phyloP scores from a whole-genome alignment of 179 eudicot species.

The Silene noctiflora region DNA sequence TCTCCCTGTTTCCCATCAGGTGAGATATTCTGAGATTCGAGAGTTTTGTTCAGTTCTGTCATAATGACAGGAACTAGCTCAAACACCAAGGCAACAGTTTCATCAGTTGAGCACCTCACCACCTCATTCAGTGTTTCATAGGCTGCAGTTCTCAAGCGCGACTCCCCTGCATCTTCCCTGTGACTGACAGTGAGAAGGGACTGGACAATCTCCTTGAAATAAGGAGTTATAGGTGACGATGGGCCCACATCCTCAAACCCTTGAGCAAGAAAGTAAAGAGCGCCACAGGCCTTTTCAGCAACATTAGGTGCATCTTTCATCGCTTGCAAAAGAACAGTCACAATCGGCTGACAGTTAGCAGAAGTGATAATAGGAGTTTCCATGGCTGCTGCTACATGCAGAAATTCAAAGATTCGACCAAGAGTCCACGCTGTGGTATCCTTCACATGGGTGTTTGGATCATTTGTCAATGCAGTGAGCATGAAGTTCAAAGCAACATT shows the following conservation, averaged over 20 bases:
- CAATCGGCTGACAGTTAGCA: constrained; percentile 79
- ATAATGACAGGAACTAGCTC: constrained; percentile 82
- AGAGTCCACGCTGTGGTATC: constrained; percentile 99
- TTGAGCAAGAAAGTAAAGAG: constrained; percentile 92
- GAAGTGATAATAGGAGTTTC: constrained; percentile 72
- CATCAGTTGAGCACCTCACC: constrained; percentile 95
- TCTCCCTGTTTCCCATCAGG: constrained; percentile 79
- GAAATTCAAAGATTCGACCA: constrained; percentile 90
- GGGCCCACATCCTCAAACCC: constrained; percentile 81
- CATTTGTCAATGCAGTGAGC: constrained; percentile 81
- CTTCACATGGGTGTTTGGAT: constrained; percentile 92
- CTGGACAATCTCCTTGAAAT: constrained; percentile 81
- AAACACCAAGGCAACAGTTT: constrained; percentile 71
- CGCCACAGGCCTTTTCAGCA: constrained; percentile 96
- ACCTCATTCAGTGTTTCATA: constrained; percentile 95
- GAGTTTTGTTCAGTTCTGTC: constrained; percentile 87
- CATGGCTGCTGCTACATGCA: constrained; percentile 71
- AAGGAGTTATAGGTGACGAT: constrained; percentile 75
- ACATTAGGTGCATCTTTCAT: constrained; percentile 92
- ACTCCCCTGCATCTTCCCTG: constrained; percentile 93
- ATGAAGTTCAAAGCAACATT: constrained; percentile 85
- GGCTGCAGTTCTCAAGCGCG: constrained; percentile 81
- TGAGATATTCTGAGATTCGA: constrained; percentile 69
- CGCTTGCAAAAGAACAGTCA: constrained; percentile 80
- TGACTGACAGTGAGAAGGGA: constrained; percentile 80